Percentiles rank a stretch among this genome's conserved stretches.
These are phyloP conservation scores for Mycena vulgaris DNA, from an alignment of 768 basidiomycete species.

Conservation along the genomic window DNA sequence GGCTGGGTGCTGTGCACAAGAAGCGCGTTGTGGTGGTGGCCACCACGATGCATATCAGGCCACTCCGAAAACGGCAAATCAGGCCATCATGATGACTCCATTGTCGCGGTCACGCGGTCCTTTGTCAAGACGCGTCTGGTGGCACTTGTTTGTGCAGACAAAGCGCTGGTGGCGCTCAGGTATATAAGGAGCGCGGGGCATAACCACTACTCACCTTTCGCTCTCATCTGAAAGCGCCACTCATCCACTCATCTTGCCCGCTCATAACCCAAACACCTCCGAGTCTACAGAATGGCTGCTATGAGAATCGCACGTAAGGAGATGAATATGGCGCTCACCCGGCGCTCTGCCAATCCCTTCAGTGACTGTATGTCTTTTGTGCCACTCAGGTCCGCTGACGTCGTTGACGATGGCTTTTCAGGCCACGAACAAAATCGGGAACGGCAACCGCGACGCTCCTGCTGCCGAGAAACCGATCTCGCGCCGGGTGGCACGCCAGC, in stretches of 20 bases:
- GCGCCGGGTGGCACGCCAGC: constrained; percentile 3
- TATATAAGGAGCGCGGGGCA: background rate
- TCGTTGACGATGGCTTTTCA: background rate
- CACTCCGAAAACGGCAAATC: no score
- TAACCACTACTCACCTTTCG: background rate
- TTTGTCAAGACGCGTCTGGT: background rate
- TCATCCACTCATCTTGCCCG: background rate
- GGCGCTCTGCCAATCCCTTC: background rate
- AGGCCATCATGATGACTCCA: no score
- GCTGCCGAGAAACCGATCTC: background rate
- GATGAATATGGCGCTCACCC: background rate
- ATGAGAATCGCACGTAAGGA: background rate
- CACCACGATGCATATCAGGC: no score
- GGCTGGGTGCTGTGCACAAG: no score
- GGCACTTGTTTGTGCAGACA: background rate
- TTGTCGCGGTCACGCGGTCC: background rate
- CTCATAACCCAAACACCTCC: background rate
- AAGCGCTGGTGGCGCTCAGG: background rate
- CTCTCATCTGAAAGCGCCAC: background rate
- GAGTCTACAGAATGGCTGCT: background rate
- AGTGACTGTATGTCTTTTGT: constrained; percentile 2
- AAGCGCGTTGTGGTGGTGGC: no score
- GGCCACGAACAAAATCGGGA: background rate
- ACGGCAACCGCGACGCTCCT: background rate
- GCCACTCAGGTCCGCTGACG: background rate